phyloP scores from a whole-genome alignment of 192 early-diverging fungal genomes.

The Backusella tuberculispora region DNA sequence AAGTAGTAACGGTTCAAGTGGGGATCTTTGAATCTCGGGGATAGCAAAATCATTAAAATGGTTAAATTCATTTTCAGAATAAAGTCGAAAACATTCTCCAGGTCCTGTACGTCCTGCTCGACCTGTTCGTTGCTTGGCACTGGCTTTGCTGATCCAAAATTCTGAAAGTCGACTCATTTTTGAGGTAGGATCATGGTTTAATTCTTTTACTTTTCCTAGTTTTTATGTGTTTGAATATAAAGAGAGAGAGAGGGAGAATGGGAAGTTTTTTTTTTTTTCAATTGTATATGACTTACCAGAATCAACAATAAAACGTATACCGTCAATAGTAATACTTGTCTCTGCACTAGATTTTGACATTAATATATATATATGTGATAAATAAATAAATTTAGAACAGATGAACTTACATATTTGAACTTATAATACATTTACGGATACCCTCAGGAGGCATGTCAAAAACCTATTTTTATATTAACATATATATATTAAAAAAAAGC shows the following conservation, averaged over 20 bases:
- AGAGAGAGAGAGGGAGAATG: not conserved
- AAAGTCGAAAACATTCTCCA: constrained; percentile 68
- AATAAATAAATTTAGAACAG: not conserved
- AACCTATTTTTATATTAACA: no score
- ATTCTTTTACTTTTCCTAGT: constrained; percentile 67
- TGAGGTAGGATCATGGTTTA: constrained; percentile 56
- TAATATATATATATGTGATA: not conserved
- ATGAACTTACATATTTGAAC: constrained; percentile 59
- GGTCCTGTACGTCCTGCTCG: constrained; percentile 68
- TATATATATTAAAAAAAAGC: no score
- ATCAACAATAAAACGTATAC: constrained; percentile 73
- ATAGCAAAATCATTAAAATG: constrained; percentile 67
- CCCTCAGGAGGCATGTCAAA: constrained; percentile 63
- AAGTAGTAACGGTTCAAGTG: constrained; percentile 62
- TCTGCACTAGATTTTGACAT: constrained; percentile 36
- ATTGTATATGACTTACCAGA: constrained; percentile 44
- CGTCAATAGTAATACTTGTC: constrained; percentile 58
- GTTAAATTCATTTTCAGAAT: constrained; percentile 61
- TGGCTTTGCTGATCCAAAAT: constrained; percentile 71
- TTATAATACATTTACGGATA: constrained; percentile 62
- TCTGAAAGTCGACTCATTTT: constrained; percentile 61
- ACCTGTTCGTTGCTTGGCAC: constrained; percentile 68
- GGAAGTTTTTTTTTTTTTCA: not conserved
- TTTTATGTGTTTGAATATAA: not conserved
- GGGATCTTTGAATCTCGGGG: constrained; percentile 67